Evolutionary conservation across 208 protist species (phyloP).

Genomic region (Trypanosoma mega): DNA sequence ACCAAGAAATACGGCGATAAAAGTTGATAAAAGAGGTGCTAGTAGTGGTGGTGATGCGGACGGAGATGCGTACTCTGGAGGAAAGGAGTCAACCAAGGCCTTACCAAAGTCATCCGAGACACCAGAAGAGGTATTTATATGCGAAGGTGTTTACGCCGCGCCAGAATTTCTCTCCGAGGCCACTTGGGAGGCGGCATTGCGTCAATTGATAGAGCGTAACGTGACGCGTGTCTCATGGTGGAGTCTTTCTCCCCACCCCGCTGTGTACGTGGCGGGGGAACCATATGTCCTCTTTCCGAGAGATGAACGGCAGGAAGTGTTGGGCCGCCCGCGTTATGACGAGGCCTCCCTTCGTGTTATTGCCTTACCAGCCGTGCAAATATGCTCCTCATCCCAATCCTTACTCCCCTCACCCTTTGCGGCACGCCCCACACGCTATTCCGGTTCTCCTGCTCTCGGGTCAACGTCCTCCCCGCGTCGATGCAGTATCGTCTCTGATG

Average conservation of each 20-base stretch:
- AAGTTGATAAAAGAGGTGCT: not conserved
- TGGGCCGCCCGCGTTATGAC: constrained; percentile 31
- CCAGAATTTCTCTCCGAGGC: constrained; percentile 26
- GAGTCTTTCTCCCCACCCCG: constrained; percentile 38
- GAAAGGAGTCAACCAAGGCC: not conserved
- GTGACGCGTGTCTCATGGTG: constrained; percentile 35
- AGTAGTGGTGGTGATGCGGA: not conserved
- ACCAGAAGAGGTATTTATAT: too few relatives aligned
- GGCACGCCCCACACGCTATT: too few relatives aligned
- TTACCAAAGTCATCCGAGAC: too few relatives aligned
- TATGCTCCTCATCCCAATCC: too few relatives aligned
- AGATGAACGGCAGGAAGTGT: constrained; percentile 30
- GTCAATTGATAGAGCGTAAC: not conserved
- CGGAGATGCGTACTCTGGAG: not conserved
- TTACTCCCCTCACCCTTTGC: too few relatives aligned
- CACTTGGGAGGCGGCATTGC: constrained; percentile 18
- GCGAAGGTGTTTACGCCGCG: constrained; percentile 18
- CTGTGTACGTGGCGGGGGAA: constrained; percentile 29
- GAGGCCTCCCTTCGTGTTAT: constrained; percentile 31
- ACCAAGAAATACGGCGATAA: too few relatives aligned
- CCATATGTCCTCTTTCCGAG: constrained; percentile 33
- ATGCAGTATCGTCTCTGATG: too few relatives aligned
- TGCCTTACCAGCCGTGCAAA: too few relatives aligned
- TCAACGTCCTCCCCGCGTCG: too few relatives aligned
- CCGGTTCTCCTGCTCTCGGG: too few relatives aligned